These are phyloP conservation scores for Apophysomyces ossiformis DNA, from an alignment of 371 early-diverging fungal genomes.

Conservation along the genomic window DNA sequence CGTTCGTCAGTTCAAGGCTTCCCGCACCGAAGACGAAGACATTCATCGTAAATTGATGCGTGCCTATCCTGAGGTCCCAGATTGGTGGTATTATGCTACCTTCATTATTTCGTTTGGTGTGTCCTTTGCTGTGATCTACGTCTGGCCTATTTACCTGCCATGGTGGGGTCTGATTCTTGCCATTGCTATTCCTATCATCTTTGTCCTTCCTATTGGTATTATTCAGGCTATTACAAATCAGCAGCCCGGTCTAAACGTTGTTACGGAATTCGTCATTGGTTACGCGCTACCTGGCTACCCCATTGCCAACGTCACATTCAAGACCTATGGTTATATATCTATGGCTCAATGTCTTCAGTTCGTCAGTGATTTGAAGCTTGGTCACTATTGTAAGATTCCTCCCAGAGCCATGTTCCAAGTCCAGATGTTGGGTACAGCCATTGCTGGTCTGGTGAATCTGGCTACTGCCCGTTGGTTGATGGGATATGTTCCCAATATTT, in stretches of 20 bases:
- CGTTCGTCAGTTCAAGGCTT: constrained; percentile 53
- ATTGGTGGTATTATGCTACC: constrained; percentile 70
- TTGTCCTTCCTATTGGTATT: constrained; percentile 84
- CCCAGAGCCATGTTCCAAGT: constrained; percentile 71
- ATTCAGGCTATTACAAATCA: constrained; percentile 75
- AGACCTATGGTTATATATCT: constrained; percentile 69
- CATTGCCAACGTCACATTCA: constrained; percentile 70
- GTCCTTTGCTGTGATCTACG: constrained; percentile 56
- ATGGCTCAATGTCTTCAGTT: constrained; percentile 64
- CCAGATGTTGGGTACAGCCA: constrained; percentile 61
- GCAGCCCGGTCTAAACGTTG: constrained; percentile 73
- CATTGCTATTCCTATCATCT: constrained; percentile 60
- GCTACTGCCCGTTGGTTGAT: constrained; percentile 71
- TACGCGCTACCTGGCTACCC: constrained; percentile 66
- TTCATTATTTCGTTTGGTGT: constrained; percentile 53
- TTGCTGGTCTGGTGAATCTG: constrained; percentile 68
- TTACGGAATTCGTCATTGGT: constrained; percentile 74
- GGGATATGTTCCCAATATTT: constrained; percentile 59
- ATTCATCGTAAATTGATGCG: constrained; percentile 75
- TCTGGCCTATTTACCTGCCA: constrained; percentile 59
- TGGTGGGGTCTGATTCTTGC: constrained; percentile 77
- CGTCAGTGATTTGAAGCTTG: constrained; percentile 66
- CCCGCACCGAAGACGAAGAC: constrained; percentile 65
- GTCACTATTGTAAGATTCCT: constrained; percentile 74
- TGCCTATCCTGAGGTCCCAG: constrained; percentile 73